A percentile compares a stretch with the other conserved stretches of the same genome.
Evolutionary conservation across 805 yeast genomes (phyloP).

Genomic region (Zygosaccharomyces bisporus): DNA sequence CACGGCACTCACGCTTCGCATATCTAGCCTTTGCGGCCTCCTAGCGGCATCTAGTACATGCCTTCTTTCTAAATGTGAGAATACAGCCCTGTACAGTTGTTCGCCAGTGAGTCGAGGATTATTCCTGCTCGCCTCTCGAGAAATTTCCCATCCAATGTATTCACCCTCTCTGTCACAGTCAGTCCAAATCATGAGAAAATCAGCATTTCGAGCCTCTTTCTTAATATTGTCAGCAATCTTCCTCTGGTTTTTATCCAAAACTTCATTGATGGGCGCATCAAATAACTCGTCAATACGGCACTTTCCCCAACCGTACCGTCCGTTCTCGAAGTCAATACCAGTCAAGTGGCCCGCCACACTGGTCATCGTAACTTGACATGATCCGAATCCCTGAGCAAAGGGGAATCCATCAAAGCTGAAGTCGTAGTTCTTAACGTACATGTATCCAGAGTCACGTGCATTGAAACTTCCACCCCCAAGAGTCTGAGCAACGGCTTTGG

Average conservation of each 20-base stretch:
- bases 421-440: conserved; percentile 76
- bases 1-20: conserved; percentile 76
- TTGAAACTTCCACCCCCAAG: conserved; percentile 67
- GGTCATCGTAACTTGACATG: conserved; percentile 83
- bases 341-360: conserved; percentile 86
- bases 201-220: conserved; percentile 56
- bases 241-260: conserved; percentile 40
- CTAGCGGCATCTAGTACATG: conserved; percentile 77
- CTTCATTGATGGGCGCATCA: conserved; percentile 59
- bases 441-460: conserved; percentile 48
- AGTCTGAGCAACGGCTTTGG: conserved; percentile 66
- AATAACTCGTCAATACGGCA: conserved; percentile 64
- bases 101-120: conserved; percentile 42
- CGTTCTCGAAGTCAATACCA: conserved; percentile 53
- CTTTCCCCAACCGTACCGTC: conserved; percentile 56
- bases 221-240: conserved; percentile 63
- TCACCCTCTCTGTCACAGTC: conserved; percentile 98
- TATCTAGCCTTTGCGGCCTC: conserved; percentile 60
- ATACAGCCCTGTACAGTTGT: conserved; percentile 68
- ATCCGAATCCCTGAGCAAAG: conserved; percentile 46
- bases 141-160: conserved; percentile 81
- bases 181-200: conserved; percentile 87
- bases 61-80: conserved; percentile 76
- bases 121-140: conserved; percentile 57
- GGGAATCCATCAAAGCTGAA: conserved; percentile 59